Evolutionary conservation across 169 alveolate species (phyloP), one percentile per base, ranked within the genome.

Genomic region (Eimeria acervulina): DNA sequence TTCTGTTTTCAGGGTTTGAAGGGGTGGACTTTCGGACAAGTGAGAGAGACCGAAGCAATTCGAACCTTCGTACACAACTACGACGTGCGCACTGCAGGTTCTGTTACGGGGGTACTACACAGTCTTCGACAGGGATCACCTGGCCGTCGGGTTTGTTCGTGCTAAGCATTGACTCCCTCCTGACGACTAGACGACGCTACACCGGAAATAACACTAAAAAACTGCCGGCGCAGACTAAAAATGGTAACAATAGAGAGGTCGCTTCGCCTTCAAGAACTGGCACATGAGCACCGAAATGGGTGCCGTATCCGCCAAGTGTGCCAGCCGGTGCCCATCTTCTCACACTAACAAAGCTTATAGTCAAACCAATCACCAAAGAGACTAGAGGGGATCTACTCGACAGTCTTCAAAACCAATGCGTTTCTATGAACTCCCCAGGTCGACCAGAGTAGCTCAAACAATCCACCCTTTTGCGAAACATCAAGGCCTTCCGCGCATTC

Each of bases 11-110:
- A 94, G 80, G 94, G 88, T 40, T 42, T 94, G 47, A 90, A 47
- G 26, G 97, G 97, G 17, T 95, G 97, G 97, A 95, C 97, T 33
- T 88, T 95, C 26, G 97, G 97, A 26, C 97, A 95, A 80, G 97
- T 95, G 15, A 26, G 95, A 52, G 23, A 13, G 26, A 72, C 51
- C 28, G 51, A 6, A 28, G 42, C 78, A 68, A 68, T 12, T 17
- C n/a, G 2, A 0, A 36, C 40, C 2, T 31, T 19, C 17, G 52
- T 31, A 7, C 15, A 42, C 33, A 51, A 42, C 87, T n/a, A 31
- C 51, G 68, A 15, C 47, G 0, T 5, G 51, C 26, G 31, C 84
- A 10, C 0, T 31, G 51, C 84, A 63, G 97, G 97, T 95, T 2
- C 89, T 95, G 44, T 55, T 95, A 55, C 85, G 95, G 40, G 70